Conservation (phyloP, 805 yeast species). For the Candida taoyuanica region DNA sequence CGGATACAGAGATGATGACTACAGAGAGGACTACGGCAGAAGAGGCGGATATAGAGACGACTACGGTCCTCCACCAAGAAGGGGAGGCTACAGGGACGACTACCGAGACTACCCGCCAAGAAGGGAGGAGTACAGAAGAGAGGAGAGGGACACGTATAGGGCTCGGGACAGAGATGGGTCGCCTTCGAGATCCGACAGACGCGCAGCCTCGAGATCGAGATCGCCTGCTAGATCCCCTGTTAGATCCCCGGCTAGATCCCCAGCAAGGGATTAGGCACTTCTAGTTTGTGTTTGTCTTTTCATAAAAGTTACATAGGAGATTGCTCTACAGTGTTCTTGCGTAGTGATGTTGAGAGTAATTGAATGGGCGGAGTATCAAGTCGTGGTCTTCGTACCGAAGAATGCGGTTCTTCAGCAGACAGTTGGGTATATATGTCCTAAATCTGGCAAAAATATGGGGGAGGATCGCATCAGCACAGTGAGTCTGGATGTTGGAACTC, state of each 20-base stretch:
- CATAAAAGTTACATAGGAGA: no score
- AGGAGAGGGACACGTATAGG: slow-evolving; percentile 7
- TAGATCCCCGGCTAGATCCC: not conserved
- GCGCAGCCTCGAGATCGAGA: slow-evolving; percentile 26
- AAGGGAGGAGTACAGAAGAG: slow-evolving; percentile 18
- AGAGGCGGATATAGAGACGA: slow-evolving; percentile 12
- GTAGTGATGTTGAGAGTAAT: no score
- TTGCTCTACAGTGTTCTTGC: no score
- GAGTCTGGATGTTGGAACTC: slow-evolving; percentile 4
- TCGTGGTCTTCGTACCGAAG: not conserved
- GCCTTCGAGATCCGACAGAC: slow-evolving; percentile 18
- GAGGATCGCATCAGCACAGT: slow-evolving; percentile 1
- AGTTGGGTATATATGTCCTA: no score
- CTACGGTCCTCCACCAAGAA: slow-evolving; percentile 14
- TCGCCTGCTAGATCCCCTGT: slow-evolving; percentile 20
- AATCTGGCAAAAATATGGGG: not conserved
- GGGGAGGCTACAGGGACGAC: slow-evolving; percentile 17
- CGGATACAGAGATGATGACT: slow-evolving; percentile 10
- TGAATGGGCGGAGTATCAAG: no score
- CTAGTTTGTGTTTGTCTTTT: no score
- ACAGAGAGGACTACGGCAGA: slow-evolving; percentile 14
- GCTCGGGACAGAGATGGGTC: slow-evolving; percentile 14
- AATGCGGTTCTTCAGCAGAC: no score
- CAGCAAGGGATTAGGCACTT: no score
- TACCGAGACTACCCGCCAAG: slow-evolving; percentile 17